These are phyloP conservation scores for Candida maris DNA, from an alignment of 805 yeast species.

Conservation along the genomic window DNA sequence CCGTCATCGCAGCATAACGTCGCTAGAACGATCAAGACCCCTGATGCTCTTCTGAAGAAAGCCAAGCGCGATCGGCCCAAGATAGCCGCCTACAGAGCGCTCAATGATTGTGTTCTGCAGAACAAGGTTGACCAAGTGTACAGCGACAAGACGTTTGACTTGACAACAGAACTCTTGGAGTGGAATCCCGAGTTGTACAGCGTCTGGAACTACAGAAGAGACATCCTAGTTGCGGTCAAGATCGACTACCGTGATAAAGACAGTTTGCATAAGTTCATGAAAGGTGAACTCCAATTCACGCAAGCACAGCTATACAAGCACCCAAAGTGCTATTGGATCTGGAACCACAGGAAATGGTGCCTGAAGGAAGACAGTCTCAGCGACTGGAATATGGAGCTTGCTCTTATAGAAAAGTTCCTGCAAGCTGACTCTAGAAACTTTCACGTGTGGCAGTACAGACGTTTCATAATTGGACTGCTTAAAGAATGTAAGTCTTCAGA, in stretches of 20 bases:
- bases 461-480: conserved; percentile 53
- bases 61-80: conserved; percentile 55
- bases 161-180: conserved; percentile 55
- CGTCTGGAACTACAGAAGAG: conserved; percentile 85
- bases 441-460: conserved; percentile 94
- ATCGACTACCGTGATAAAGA: conserved; percentile 1
- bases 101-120: conserved; percentile 43
- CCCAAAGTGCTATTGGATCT: conserved; percentile 96
- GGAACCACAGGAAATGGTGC: conserved; percentile 92
- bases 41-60: conserved; percentile 52
- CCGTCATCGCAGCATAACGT: conserved; percentile 60
- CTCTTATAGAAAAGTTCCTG: conserved; percentile 63
- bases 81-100: conserved; percentile 50
- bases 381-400: conserved; percentile 70
- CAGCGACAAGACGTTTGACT: conserved; percentile 39
- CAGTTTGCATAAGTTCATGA: conserved; percentile 33
- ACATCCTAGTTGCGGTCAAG: conserved; percentile 44
- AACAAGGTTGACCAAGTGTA: conserved; percentile 29
- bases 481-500: conserved; percentile 9
- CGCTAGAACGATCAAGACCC: conserved; percentile 53
- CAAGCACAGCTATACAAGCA: conserved; percentile 53
- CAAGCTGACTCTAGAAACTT: conserved; percentile 76
- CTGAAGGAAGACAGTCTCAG: conserved; percentile 46
- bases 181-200: conserved; percentile 86
- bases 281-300: conserved; percentile 59